Conservation (phyloP, 1,284 basidiomycete species). For the Tilletia caries region DNA sequence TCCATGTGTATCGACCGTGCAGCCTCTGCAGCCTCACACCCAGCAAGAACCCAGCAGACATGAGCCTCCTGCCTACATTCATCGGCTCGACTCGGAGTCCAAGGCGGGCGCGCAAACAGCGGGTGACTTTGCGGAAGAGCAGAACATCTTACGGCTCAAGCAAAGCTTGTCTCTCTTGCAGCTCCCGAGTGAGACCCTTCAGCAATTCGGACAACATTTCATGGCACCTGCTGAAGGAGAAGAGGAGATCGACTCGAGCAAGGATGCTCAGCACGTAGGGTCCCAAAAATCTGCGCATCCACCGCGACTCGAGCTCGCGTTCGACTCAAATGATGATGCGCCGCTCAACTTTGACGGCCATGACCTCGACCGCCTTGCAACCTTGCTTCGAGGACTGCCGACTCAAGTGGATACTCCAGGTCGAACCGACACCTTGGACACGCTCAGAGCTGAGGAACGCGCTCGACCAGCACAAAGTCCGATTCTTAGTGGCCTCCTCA, state of each 20-base stretch:
- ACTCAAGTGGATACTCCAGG: background rate
- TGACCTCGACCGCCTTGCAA: background rate
- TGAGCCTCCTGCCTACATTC: no score
- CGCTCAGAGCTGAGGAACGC: no score
- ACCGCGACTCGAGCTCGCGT: no score
- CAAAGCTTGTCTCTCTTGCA: background rate
- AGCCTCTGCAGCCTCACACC: no score
- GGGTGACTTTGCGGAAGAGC: no score
- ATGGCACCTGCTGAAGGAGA: no score
- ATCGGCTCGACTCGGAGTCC: no score
- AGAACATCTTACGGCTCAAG: background rate
- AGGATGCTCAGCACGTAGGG: background rate
- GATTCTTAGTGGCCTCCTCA: background rate
- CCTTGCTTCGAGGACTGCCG: background rate
- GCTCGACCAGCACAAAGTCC: background rate
- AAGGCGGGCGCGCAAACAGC: no score
- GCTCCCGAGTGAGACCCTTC: background rate
- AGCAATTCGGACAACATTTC: background rate
- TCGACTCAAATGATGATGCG: background rate
- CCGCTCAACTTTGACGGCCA: slow-evolving; percentile 1
- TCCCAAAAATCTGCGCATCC: background rate
- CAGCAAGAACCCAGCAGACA: no score
- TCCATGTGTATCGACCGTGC: no score
- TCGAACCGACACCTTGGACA: no score
- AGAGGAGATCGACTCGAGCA: no score